Conservation (phyloP, 768 basidiomycete genomes). For the Mycena floridula region DNA sequence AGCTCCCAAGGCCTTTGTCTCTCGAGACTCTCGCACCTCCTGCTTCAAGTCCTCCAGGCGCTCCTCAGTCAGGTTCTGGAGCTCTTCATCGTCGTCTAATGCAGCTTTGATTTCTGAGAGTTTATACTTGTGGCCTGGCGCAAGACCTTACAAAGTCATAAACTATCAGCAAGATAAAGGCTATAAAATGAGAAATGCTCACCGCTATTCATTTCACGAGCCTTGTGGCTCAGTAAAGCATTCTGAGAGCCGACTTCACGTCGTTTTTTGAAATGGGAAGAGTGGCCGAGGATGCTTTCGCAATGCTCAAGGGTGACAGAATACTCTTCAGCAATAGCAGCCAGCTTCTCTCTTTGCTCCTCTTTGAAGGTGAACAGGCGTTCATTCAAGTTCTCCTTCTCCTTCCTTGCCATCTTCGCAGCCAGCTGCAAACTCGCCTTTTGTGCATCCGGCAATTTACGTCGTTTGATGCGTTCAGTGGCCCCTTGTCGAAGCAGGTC, state of each 20-base stretch:
- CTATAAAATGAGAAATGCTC: no score
- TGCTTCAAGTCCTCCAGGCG: background rate
- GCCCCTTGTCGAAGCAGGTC: no score
- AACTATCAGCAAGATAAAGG: background rate
- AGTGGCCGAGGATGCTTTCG: background rate
- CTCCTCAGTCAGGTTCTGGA: background rate
- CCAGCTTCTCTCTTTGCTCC: no score
- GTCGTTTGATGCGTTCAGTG: no score
- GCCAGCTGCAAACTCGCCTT: no score
- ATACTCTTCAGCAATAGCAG: no score
- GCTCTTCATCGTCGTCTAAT: background rate
- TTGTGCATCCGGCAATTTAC: no score
- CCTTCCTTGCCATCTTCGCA: no score
- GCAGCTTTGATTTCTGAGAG: background rate
- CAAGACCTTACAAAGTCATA: background rate
- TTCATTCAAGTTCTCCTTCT: no score
- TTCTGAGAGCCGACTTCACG: background rate
- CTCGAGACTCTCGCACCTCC: background rate
- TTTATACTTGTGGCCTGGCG: background rate
- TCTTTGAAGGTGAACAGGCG: no score
- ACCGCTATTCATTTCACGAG: background rate
- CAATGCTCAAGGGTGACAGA: no score
- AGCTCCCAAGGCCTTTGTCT: background rate
- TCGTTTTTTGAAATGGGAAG: background rate
- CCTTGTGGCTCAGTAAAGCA: background rate